Base-by-base conservation (phyloP, 2,329 filamentous ascomycete genomes). In the Aspergillus terreus region DNA sequence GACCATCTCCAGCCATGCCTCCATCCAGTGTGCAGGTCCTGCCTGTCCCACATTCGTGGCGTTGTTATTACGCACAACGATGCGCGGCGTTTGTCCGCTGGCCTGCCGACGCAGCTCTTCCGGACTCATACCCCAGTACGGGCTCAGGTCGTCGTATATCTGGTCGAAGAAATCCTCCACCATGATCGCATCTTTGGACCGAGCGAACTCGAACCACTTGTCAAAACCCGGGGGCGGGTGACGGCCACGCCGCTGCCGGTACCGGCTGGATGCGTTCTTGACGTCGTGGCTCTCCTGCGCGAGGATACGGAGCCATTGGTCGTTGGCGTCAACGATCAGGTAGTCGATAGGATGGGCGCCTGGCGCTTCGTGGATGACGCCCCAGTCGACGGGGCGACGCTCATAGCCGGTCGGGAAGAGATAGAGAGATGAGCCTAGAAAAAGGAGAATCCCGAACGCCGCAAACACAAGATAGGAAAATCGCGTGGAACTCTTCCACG, bases 131-230 rank as follows among this genome's bases (percentile, higher is more conserved):
- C 69, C 76, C 78, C 78, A 80, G 55, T 78, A 79, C 0, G 78
- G 77, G 25, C 63, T 67, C 23, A 79, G 46, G 50, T 80, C 78
- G 51, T 75, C 61, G 58, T 80, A 77, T 9, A 80, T 76, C 52
- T 75, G 76, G 52, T 80, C 77, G 57, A 78, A 80, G 54, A 78
- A 75, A 6, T 77, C 73, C 58, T 80, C 78, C 4, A 80, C 64
- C 1, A 80, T 65, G 27, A 78, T 35, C 1, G 74, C 70, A 46
- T 72, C 62, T 43, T 73, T 61, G 10, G 67, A 64, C 30, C 67
- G 60, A 6, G 78, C 77, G 57, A 71, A 78, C 4, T 68, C 53
- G 55, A 70, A 75, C 78, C 78, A 80, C 35, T 62, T 53, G 43
- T 77, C 75, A 57, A 80, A 81, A 2, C 69, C 66, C 1, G 78